Evolutionary conservation across 208 protist species (phyloP).

Genomic region (Tritrichomonas musculus): DNA sequence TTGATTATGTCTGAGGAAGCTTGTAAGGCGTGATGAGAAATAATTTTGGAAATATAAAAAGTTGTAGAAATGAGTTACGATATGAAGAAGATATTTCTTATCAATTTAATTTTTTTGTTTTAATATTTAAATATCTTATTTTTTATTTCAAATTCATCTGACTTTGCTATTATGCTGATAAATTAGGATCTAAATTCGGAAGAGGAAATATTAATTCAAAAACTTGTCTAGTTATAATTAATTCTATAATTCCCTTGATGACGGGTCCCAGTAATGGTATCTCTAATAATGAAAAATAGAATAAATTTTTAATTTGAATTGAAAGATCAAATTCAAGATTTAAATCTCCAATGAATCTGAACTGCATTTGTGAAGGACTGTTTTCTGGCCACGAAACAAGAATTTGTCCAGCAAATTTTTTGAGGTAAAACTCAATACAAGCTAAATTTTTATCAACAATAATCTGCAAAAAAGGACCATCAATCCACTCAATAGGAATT

Average conservation of each 20-base stretch:
- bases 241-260: neutral
- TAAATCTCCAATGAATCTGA: neutral
- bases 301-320: neutral
- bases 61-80: too few species aligned
- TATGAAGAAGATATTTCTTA: too few species aligned
- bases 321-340: neutral
- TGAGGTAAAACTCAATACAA: neutral
- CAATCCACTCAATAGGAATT: neutral
- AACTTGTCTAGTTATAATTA: neutral
- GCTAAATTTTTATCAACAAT: neutral
- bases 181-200: neutral
- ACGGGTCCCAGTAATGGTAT: neutral
- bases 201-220: neutral
- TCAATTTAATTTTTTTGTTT: too few species aligned
- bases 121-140: too few species aligned
- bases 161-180: too few species aligned
- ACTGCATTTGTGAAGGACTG: neutral
- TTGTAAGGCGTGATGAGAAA: too few species aligned
- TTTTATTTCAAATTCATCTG: too few species aligned
- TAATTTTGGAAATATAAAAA: too few species aligned
- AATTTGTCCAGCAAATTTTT: neutral
- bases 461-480: neutral
- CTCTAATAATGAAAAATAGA: neutral
- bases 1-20: too few species aligned
- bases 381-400: constrained; percentile 15